Percentiles rank a stretch among this genome's conserved stretches.
These are phyloP conservation scores for Madurella mycetomatis DNA, from an alignment of 2,329 filamentous ascomycete species.

Conservation along the genomic window DNA sequence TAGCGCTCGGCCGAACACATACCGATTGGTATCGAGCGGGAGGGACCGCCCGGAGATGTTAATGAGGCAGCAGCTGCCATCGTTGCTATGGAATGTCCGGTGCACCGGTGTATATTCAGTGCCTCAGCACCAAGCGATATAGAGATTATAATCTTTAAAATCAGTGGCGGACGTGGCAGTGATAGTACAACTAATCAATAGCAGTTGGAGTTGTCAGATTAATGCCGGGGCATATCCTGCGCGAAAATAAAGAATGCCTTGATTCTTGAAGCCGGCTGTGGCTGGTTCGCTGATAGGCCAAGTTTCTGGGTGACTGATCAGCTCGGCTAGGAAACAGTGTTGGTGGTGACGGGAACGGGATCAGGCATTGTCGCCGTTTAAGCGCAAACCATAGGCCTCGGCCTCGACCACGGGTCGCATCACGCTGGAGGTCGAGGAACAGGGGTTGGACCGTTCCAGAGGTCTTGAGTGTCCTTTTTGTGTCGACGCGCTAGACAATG, in stretches of 20 bases:
- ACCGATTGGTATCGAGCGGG: not conserved
- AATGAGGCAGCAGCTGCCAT: not conserved
- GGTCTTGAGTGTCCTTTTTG: not conserved
- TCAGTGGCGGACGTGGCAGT: too few species aligned
- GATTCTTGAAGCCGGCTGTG: not conserved
- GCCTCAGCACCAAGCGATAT: not conserved
- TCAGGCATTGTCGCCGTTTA: not conserved
- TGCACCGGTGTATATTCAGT: not conserved
- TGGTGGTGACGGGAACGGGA: not conserved
- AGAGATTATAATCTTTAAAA: too few species aligned
- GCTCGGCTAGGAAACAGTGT: not conserved
- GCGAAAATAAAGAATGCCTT: not conserved
- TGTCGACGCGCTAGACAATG: slow-evolving; percentile 2
- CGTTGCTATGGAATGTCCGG: not conserved
- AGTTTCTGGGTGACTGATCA: not conserved
- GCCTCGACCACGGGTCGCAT: too few species aligned
- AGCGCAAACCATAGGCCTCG: too few species aligned
- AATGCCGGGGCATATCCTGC: too few species aligned
- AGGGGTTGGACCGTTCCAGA: not conserved
- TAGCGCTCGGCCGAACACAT: not conserved
- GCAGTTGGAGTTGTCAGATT: too few species aligned
- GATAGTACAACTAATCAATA: too few species aligned
- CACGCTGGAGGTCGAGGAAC: too few species aligned
- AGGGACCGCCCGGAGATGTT: not conserved
- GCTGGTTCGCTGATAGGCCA: not conserved